Conservation (phyloP, 345 rosid genomes). For the Populus euphratica region DNA sequence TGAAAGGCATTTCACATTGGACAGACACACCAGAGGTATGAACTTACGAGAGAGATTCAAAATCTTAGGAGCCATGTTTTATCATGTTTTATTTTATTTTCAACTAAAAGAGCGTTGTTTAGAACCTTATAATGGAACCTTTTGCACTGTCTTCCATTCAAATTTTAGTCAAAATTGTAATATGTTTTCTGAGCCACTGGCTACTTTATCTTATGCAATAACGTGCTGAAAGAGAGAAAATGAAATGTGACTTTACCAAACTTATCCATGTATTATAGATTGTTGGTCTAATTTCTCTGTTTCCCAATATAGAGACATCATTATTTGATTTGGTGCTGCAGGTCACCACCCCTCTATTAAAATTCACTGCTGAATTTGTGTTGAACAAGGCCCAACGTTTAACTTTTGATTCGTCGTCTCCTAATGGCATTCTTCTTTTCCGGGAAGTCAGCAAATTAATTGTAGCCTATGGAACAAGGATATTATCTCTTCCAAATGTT, state of each 20-base stretch:
- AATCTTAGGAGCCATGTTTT: not conserved
- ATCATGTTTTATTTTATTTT: not conserved
- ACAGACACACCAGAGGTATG: constrained; percentile 95
- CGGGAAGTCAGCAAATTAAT: constrained; percentile 98
- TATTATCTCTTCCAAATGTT: constrained; percentile 85
- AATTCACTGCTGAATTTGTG: constrained; percentile 98
- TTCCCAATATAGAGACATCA: not conserved
- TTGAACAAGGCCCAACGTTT: constrained; percentile 91
- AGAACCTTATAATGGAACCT: not conserved
- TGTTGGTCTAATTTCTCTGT: not conserved
- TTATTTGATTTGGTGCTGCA: constrained; percentile 39
- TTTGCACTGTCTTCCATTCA: not conserved
- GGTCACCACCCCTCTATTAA: constrained; percentile 92
- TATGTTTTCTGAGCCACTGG: not conserved
- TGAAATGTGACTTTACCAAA: not conserved
- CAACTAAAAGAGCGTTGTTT: not conserved
- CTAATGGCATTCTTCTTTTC: constrained; percentile 98
- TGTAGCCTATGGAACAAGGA: constrained; percentile 94
- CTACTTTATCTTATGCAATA: not conserved
- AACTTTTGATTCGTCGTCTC: constrained; percentile 95
- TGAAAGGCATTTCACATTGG: constrained; percentile 92
- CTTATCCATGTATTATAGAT: not conserved
- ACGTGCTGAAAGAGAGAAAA: not conserved
- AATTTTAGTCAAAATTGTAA: not conserved
- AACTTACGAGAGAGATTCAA: not conserved